Evolutionary conservation across 805 yeast species (phyloP).

Genomic region (Naumovozyma castellii): DNA sequence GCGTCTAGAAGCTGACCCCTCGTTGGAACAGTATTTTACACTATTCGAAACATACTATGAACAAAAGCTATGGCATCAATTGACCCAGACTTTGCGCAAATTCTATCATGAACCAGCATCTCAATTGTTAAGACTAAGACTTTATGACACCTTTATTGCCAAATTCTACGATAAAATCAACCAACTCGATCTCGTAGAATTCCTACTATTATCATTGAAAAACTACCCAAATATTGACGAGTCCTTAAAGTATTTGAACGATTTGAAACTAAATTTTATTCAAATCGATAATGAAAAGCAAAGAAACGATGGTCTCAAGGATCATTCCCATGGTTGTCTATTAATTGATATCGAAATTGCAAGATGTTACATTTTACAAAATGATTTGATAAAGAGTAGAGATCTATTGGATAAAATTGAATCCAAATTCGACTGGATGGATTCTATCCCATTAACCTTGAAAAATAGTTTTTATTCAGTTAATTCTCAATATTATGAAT

Average conservation of each 20-base stretch:
- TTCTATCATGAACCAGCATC: constrained; percentile 52
- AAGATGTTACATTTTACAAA: constrained; percentile 50
- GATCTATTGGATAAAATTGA: constrained; percentile 56
- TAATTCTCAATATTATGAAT: constrained; percentile 64
- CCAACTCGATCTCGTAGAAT: constrained; percentile 68
- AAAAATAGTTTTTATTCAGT: constrained; percentile 79
- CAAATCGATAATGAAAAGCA: constrained; percentile 28
- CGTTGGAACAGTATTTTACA: constrained; percentile 41
- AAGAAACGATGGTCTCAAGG: constrained; percentile 30
- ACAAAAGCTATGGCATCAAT: constrained; percentile 89
- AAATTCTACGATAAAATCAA: constrained; percentile 64
- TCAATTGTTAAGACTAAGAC: constrained; percentile 46
- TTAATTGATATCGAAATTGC: constrained; percentile 67
- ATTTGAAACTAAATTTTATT: constrained; percentile 39
- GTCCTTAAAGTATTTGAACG: constrained; percentile 40
- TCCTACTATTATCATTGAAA: constrained; percentile 49
- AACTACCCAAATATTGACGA: constrained; percentile 37
- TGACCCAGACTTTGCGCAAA: constrained; percentile 55
- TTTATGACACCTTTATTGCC: constrained; percentile 62
- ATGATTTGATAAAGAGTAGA: constrained; percentile 50
- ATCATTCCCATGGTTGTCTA: constrained; percentile 45
- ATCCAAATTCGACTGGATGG: constrained; percentile 28
- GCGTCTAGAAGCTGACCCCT: constrained; percentile 57
- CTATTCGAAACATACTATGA: constrained; percentile 75
- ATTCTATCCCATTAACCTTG: constrained; percentile 51